A percentile compares a stretch with the other conserved stretches of the same genome.
Conservation (phyloP, 179 eudicot genomes). For the Dionaea muscipula region DNA sequence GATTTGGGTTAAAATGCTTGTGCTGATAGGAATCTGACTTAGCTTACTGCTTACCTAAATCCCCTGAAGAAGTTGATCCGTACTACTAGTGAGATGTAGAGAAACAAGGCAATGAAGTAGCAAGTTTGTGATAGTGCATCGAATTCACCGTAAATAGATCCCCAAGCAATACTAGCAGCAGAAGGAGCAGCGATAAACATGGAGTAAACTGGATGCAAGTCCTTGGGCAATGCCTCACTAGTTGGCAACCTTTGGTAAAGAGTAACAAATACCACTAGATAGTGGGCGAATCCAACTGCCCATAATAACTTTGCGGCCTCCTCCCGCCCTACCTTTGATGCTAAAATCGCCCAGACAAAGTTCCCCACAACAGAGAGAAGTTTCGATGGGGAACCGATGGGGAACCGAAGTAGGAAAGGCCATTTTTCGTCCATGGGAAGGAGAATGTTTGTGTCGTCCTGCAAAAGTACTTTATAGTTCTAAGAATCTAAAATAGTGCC, state of each 20-base stretch:
- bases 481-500: too few species aligned
- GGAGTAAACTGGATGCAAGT: slow-evolving; percentile 80
- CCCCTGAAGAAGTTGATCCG: slow-evolving; percentile 75
- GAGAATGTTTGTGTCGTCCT: slow-evolving; percentile 83
- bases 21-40: too few species aligned
- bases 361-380: slow-evolving; percentile 82
- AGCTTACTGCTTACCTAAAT: slow-evolving; percentile 59
- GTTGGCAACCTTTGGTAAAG: slow-evolving; percentile 81
- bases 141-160: slow-evolving; percentile 59
- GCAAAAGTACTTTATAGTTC: slow-evolving; percentile 7
- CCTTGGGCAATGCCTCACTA: slow-evolving; percentile 78
- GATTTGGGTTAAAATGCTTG: too few species aligned
- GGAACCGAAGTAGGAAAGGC: slow-evolving; percentile 96
- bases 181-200: slow-evolving; percentile 92
- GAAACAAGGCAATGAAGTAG: slow-evolving; percentile 75
- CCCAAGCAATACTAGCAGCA: slow-evolving; percentile 91
- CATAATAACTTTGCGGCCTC: slow-evolving; percentile 82
- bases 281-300: slow-evolving; percentile 88
- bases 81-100: slow-evolving; percentile 65
- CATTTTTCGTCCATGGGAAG: slow-evolving; percentile 79
- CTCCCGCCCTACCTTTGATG: slow-evolving; percentile 58
- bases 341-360: slow-evolving; percentile 79
- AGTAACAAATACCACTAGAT: slow-evolving; percentile 75
- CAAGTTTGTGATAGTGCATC: slow-evolving; percentile 79
- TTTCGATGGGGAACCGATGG: slow-evolving; percentile 71